Conservation (phyloP, 352 stramenopile genomes). For the Chrysophaeum taylorii region DNA sequence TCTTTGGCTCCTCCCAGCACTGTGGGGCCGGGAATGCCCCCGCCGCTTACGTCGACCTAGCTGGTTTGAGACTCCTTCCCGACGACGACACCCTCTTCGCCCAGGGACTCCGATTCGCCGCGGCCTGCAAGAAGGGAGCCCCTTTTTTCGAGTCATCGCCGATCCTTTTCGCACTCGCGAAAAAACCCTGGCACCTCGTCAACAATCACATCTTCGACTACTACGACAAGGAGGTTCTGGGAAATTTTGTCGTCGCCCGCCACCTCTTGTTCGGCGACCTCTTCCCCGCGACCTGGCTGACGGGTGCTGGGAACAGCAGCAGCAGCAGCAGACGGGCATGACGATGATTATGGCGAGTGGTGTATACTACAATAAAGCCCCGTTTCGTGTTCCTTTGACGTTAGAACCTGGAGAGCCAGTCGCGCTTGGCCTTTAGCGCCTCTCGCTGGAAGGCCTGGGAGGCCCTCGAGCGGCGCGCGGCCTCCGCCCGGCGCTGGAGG, state of each 20-base stretch:
- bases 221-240: conserved; percentile 89
- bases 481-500: too few relatives aligned
- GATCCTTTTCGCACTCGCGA: conserved; percentile 77
- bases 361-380: too few relatives aligned
- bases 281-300: conserved; percentile 46
- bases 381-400: too few relatives aligned
- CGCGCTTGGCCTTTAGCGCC: too few relatives aligned
- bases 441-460: too few relatives aligned
- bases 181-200: not conserved
- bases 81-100: conserved; percentile 69
- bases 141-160: conserved; percentile 81
- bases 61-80: too few relatives aligned
- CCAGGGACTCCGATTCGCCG: conserved; percentile 78
- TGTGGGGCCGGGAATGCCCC: conserved; percentile 31
- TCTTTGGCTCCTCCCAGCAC: conserved; percentile 90
- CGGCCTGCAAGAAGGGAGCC: conserved; percentile 69
- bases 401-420: too few relatives aligned
- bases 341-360: too few relatives aligned
- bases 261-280: conserved; percentile 92
- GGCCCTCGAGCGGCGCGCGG: too few relatives aligned
- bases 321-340: too few relatives aligned
- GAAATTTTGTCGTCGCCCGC: conserved; percentile 94
- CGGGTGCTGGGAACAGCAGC: too few relatives aligned
- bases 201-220: conserved; percentile 21
- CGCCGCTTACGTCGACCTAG: not conserved